These are phyloP conservation scores for Hamiltosporidium tvaerminnensis DNA, from an alignment of 371 early-diverging fungal species.

Conservation along the genomic window DNA sequence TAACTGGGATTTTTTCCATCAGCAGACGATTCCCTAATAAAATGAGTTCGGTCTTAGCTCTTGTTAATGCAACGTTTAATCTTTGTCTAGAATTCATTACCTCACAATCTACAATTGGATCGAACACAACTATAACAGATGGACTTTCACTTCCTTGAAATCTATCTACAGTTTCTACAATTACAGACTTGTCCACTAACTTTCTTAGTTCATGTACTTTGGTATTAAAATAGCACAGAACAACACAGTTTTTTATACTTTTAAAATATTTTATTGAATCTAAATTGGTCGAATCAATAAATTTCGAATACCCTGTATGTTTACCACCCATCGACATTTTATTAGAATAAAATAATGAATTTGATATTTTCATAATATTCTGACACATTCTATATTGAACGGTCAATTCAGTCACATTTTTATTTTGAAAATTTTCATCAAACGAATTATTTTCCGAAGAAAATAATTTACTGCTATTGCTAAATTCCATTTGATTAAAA, in stretches of 20 bases:
- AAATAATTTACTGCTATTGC: conserved; percentile 29
- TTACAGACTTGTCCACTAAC: conserved; percentile 11
- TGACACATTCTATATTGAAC: conserved; percentile 86
- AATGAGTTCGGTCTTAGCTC: conserved; percentile 72
- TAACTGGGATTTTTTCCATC: too few relatives aligned
- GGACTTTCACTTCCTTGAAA: conserved; percentile 52
- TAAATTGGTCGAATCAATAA: conserved; percentile 11
- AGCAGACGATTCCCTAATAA: conserved; percentile 57
- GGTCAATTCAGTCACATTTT: conserved; percentile 60
- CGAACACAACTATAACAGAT: conserved; percentile 43
- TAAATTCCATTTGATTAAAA: conserved; percentile 47
- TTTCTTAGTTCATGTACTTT: conserved; percentile 59
- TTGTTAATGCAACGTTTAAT: conserved; percentile 85
- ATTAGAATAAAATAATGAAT: conserved; percentile 59
- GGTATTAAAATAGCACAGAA: conserved; percentile 69
- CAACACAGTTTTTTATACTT: conserved; percentile 67
- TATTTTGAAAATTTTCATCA: conserved; percentile 60
- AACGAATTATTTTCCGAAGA: conserved; percentile 57
- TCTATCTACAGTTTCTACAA: conserved; percentile 30
- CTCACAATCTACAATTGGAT: conserved; percentile 55
- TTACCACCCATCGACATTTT: conserved; percentile 14
- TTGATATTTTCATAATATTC: conserved; percentile 73
- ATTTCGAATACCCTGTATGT: conserved; percentile 17
- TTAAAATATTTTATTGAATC: conserved; percentile 65
- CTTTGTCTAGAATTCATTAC: conserved; percentile 73